A percentile compares a stretch with the other conserved stretches of the same genome.
phyloP scores from a whole-genome alignment of 2,329 filamentous ascomycete genomes.

The Pestalotiopsis sp. region DNA sequence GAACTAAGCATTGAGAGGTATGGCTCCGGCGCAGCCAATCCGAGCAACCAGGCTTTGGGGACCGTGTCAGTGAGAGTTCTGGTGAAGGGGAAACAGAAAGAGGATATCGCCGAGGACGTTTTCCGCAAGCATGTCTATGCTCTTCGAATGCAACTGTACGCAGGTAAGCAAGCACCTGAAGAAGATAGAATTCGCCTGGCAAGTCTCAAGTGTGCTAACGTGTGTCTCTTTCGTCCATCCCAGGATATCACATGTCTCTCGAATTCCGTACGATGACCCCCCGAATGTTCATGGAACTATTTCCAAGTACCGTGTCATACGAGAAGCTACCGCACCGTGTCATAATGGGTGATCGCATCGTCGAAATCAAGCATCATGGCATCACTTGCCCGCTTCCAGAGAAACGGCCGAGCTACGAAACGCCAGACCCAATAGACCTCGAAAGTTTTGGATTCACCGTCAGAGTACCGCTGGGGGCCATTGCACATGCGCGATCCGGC shows the following conservation, averaged over 20 bases:
- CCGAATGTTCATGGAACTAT: constrained; percentile 43
- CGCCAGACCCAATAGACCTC: constrained; percentile 18
- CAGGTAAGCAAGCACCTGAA: constrained; percentile 21
- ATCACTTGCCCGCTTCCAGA: constrained; percentile 14
- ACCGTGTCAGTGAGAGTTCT: constrained; percentile 29
- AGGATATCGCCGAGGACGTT: constrained; percentile 22
- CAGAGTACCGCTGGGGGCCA: constrained; percentile 27
- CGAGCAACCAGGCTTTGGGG: constrained; percentile 31
- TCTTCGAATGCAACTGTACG: constrained; percentile 40
- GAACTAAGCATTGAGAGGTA: constrained; percentile 34
- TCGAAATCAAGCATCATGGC: constrained; percentile 5
- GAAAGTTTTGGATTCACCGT: constrained; percentile 22
- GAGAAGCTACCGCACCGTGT: constrained; percentile 8
- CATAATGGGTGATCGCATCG: constrained; percentile 11
- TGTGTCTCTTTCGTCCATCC: not conserved
- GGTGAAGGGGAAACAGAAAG: constrained; percentile 28
- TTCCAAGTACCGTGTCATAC: constrained; percentile 31
- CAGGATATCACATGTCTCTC: constrained; percentile 40
- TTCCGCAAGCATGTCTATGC: constrained; percentile 36
- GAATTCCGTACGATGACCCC: constrained; percentile 44
- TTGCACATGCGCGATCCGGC: constrained; percentile 32
- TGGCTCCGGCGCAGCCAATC: constrained; percentile 23
- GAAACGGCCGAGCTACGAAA: constrained; percentile 19
- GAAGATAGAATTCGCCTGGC: no score
- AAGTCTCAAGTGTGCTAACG: not conserved